Evolutionary conservation across 257 asterid species (phyloP).

Genomic region (Voacanga thouarsii): DNA sequence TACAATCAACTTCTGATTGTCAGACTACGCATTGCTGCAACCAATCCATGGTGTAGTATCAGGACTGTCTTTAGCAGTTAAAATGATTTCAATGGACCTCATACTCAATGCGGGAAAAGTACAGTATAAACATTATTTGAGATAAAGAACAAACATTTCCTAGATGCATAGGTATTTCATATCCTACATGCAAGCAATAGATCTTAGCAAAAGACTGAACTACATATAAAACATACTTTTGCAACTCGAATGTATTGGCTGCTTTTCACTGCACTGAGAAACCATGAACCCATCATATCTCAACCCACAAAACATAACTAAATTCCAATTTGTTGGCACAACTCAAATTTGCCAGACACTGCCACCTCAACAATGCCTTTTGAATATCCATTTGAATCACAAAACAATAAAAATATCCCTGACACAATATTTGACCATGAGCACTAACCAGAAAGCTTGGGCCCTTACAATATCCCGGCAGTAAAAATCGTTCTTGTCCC

Average conservation of each 20-base stretch:
- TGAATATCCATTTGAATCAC: not conserved
- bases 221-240: not conserved
- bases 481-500: not conserved
- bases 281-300: not conserved
- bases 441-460: not conserved
- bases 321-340: no score
- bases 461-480: not conserved
- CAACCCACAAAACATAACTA: not conserved
- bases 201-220: not conserved
- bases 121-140: no score
- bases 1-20: not conserved
- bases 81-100: not conserved
- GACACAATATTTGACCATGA: not conserved
- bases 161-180: not conserved
- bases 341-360: not conserved
- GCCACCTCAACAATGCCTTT: not conserved
- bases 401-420: not conserved
- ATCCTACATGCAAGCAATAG: not conserved
- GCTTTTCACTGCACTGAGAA: not conserved
- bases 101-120: no score
- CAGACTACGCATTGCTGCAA: not conserved
- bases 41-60: not conserved
- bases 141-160: not conserved
- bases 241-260: not conserved
- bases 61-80: not conserved